Evolutionary conservation across 352 stramenopile species (phyloP).

Genomic region (Pythium biforme): DNA sequence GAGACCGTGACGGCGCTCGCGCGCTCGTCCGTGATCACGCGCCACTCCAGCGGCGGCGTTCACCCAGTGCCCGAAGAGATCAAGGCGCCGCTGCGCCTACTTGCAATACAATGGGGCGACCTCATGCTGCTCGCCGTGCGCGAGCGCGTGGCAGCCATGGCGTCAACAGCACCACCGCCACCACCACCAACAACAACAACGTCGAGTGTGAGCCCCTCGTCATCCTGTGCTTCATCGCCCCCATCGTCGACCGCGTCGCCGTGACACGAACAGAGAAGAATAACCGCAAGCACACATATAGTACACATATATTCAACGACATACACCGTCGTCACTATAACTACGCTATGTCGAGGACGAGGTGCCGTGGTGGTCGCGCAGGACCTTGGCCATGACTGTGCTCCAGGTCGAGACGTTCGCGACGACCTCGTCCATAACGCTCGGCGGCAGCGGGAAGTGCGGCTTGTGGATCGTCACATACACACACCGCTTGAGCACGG

Average conservation of each 20-base stretch:
- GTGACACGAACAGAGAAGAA: no score
- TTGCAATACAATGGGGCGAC: slow-evolving; percentile 12
- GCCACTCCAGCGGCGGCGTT: slow-evolving; percentile 1
- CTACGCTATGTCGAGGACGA: no score
- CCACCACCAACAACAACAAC: neutral
- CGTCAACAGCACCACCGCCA: neutral
- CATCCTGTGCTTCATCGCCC: neutral
- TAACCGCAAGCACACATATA: no score
- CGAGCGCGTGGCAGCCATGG: neutral
- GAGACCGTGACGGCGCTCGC: slow-evolving; percentile 19
- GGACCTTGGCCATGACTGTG: slow-evolving; percentile 10
- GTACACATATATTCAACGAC: neutral
- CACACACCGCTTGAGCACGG: slow-evolving; percentile 18
- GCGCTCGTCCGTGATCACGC: slow-evolving; percentile 13
- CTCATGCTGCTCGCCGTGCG: slow-evolving; percentile 17
- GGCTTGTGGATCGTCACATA: slow-evolving; percentile 17
- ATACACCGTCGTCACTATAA: no score
- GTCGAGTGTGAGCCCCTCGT: neutral
- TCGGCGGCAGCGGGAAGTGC: slow-evolving; percentile 16
- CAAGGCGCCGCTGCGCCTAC: slow-evolving; percentile 6
- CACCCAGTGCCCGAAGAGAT: neutral
- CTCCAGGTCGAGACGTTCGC: slow-evolving; percentile 15
- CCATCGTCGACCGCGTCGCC: no score
- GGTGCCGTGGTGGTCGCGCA: neutral
- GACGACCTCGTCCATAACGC: slow-evolving; percentile 15